Percentiles rank a stretch among this genome's conserved stretches.
phyloP scores from a whole-genome alignment of 148 eudicot genomes.

The Silene uniflora region DNA sequence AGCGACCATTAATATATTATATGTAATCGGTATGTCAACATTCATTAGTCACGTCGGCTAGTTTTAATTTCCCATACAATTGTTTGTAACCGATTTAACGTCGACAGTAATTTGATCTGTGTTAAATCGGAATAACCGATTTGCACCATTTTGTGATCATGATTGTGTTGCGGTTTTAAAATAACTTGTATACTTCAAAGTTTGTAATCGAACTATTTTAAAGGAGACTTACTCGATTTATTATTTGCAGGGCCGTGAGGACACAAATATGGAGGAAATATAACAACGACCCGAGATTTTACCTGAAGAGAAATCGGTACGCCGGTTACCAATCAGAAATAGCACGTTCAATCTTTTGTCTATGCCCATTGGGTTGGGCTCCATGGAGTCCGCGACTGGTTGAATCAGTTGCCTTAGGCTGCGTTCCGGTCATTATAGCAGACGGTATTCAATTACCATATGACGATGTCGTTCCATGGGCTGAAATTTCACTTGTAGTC shows the following conservation, averaged over 20 bases:
- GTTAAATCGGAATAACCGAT: no score
- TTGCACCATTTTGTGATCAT: no score
- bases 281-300: slow-evolving; percentile 51
- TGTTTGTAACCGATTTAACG: no score
- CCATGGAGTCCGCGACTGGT: slow-evolving; percentile 94
- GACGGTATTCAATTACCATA: slow-evolving; percentile 74
- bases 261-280: slow-evolving; percentile 60
- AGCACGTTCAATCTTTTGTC: slow-evolving; percentile 57
- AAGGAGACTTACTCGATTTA: no score
- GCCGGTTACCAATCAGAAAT: slow-evolving; percentile 78
- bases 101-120: no score
- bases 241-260: slow-evolving; percentile 59
- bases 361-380: slow-evolving; percentile 95
- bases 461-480: slow-evolving; percentile 54
- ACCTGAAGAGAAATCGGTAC: slow-evolving; percentile 53
- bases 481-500: slow-evolving; percentile 62
- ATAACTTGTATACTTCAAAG: no score
- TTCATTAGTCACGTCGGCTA: no score
- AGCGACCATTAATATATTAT: no score
- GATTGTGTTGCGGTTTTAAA: no score
- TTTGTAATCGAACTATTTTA: no score
- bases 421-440: slow-evolving; percentile 83
- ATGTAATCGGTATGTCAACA: no score
- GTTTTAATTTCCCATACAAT: no score
- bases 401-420: slow-evolving; percentile 72